These are phyloP conservation scores for Dionaea muscipula DNA, from an alignment of 179 eudicot species.

Conservation along the genomic window DNA sequence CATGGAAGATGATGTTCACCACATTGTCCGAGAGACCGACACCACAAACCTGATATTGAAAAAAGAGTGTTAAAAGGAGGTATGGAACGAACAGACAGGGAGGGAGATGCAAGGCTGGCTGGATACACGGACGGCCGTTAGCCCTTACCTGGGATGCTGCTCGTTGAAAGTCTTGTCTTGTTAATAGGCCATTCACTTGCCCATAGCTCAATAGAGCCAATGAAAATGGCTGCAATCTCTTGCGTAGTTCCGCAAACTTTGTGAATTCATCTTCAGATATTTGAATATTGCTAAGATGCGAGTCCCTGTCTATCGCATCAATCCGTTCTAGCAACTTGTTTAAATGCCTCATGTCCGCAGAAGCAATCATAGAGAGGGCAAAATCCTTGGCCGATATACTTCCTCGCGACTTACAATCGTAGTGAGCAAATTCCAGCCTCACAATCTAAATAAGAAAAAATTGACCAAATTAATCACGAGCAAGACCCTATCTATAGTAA, in stretches of 20 bases:
- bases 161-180: constrained; percentile 65
- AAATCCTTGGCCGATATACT: constrained; percentile 85
- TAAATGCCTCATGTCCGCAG: constrained; percentile 66
- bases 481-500: constrained; percentile 3
- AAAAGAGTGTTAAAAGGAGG: background rate
- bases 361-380: constrained; percentile 86
- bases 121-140: background rate
- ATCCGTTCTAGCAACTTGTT: constrained; percentile 66
- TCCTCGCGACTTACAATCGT: constrained; percentile 57
- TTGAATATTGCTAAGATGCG: constrained; percentile 29
- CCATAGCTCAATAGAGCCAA: constrained; percentile 68
- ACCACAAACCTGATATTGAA: constrained; percentile 60
- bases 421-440: constrained; percentile 77
- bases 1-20: constrained; percentile 56
- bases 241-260: constrained; percentile 61
- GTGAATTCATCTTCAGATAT: constrained; percentile 57
- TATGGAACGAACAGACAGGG: background rate
- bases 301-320: constrained; percentile 48
- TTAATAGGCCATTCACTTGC: constrained; percentile 48
- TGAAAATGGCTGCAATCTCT: constrained; percentile 48
- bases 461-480: background rate
- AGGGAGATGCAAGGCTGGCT: background rate
- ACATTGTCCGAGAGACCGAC: constrained; percentile 50
- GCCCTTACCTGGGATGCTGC: constrained; percentile 53
- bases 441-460: constrained; percentile 32